Base-by-base conservation (phyloP, 495 filamentous ascomycete species). In the Melanomma pulvis-pyrius region DNA sequence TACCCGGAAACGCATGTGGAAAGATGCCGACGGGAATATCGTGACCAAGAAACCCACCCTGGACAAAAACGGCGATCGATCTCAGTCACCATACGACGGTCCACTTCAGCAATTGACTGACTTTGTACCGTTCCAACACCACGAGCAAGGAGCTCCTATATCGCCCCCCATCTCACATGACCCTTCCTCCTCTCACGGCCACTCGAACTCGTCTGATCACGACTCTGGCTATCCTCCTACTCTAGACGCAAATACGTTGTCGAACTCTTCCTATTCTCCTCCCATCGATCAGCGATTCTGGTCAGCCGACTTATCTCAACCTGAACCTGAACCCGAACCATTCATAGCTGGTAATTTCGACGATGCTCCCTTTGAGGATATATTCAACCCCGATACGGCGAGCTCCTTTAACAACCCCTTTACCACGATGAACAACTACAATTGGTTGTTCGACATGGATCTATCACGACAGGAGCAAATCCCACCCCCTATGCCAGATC, bases 1-100 rank as follows among this genome's bases (percentile, higher is more conserved):
- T n/a, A 88, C 85, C 0, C 76, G 85, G 34, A 88, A 88, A 61
- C 73, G 85, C 52, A 82, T 83, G 61, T 85, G 84, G 75, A 80
- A 82, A 62, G 82, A 84, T 53, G 76, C 75, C 39, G 77, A 86
- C 70, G 85, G 85, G 9, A 79, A 79, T 17, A 86, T 88, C 59
- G 76, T 86, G 15, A 80, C 76, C 56, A 72, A 72, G 49, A 69
- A 65, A 47, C 68, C 68, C 4, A 15, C 56, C 12, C 50, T 58
- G 17, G 29, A 13, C 32, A 11, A 63, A 12, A 32, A 41, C 19
- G 21, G 9, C 30, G 19, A 50, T 41, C 47, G 4, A 13, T 53
- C 59, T 36, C 62, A 58, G 13, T 22, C 17, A 1, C 24, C 19
- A 24, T 6, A 34, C n/a, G 41, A 52, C 4, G 53, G n/a, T 28